Base-by-base conservation (phyloP, 2,329 filamentous ascomycete genomes). In the Remersonia thermophila region DNA sequence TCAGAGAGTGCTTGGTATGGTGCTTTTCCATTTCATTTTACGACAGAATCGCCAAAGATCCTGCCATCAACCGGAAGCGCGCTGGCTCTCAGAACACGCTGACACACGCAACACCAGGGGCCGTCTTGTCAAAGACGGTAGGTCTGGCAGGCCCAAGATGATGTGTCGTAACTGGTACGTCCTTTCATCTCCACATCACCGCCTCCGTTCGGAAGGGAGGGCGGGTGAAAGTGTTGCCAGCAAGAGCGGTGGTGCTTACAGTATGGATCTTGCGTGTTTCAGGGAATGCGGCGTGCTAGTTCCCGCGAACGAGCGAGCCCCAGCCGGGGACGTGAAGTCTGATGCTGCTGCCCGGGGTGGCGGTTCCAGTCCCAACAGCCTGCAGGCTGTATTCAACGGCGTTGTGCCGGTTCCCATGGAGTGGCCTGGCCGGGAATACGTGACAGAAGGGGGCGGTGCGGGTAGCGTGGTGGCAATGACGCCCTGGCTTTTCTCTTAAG, bases 1-100 rank as follows among this genome's bases (percentile, higher is more conserved):
- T 93, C 86, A 0, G 86, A 95, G 57, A 87, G 83, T 54, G 91
- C 91, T 20, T 98, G 91, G 82, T 85, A 61, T 63, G 3, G 3
- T 13, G 20, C 5, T 23, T 23, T 23, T n/a, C n/a, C n/a, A n/a
- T n/a, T n/a, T n/a, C n/a, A n/a, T n/a, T n/a, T n/a, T n/a, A n/a
- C n/a, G n/a, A n/a, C n/a, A n/a, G n/a, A n/a, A n/a, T n/a, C n/a
- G n/a, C n/a, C n/a, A n/a, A n/a, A n/a, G n/a, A n/a, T n/a, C n/a
- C n/a, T n/a, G n/a, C n/a, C n/a, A n/a, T n/a, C n/a, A n/a, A n/a
- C n/a, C n/a, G n/a, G n/a, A n/a, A n/a, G n/a, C n/a, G n/a, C n/a
- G n/a, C n/a, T n/a, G n/a, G n/a, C n/a, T n/a, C n/a, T n/a, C n/a
- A n/a, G n/a, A n/a, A n/a, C n/a, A n/a, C n/a, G n/a, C n/a, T n/a